Conservation (phyloP, 2,329 filamentous ascomycete species). For the Colletotrichum lini region DNA sequence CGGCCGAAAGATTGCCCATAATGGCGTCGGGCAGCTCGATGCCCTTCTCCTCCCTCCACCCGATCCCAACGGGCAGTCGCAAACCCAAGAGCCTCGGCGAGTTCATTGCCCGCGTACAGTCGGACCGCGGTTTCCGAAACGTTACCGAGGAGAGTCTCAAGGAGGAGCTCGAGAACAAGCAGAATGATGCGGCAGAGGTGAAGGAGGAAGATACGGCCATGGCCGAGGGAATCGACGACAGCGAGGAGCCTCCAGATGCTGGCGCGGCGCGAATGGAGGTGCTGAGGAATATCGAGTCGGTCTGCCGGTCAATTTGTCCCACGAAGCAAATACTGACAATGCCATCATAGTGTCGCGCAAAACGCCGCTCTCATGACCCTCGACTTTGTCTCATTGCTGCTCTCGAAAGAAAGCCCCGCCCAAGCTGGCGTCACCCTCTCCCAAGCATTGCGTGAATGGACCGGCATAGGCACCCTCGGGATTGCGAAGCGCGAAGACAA, state of each 20-base stretch:
- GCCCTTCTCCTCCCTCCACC: conserved; percentile 71
- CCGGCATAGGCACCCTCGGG: conserved; percentile 82
- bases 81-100: conserved; percentile 75
- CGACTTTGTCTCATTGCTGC: conserved; percentile 86
- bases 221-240: conserved; percentile 55
- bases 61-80: conserved; percentile 72
- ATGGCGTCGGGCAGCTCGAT: conserved; percentile 44
- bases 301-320: neutral
- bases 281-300: conserved; percentile 71
- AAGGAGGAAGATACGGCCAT: conserved; percentile 60
- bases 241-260: conserved; percentile 58
- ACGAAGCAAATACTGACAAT: conserved; percentile 40
- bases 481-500: conserved; percentile 75
- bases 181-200: conserved; percentile 63
- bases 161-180: conserved; percentile 73
- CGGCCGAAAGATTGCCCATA: conserved; percentile 10
- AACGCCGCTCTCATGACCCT: conserved; percentile 79
- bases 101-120: conserved; percentile 84
- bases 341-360: conserved; percentile 59
- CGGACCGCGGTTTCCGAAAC: conserved; percentile 84
- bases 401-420: conserved; percentile 84
- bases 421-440: conserved; percentile 81
- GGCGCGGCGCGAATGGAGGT: conserved; percentile 70
- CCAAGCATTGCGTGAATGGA: conserved; percentile 75
- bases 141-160: conserved; percentile 81